Evolutionary conservation across 345 rosid genomes (phyloP), one percentile per base, ranked within the genome.

Genomic region (Aegle marmelos): DNA sequence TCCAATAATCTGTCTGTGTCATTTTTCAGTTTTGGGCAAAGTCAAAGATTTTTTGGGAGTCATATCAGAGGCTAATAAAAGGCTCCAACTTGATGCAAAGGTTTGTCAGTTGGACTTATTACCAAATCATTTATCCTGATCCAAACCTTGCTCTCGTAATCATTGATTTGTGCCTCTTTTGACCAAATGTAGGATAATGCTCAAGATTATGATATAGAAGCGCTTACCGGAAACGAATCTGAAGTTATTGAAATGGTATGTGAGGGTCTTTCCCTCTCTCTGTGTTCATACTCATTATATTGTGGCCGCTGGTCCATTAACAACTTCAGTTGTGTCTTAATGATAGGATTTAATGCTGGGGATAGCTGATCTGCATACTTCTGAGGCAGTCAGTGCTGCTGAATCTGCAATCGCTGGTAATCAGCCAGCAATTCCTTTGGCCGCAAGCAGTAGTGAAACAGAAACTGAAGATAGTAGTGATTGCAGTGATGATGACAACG

Each of bases 331-430:
- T 73, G 45, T 57, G 66, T 69, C 37, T 53, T 33, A 9, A 71
- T 76, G 25, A 74, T 86, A 92, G 97, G 93, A 96, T 81, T 85
- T 96, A 87, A 92, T 89, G 98, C 85, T 94, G 4, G 97, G 98
- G 37, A 78, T 96, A 2, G 93, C 97, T 76, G 99, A 94, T 91
- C 99, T 96, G 81, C 89, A 92, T 72, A 94, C 97, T 6, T 89
- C 93, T 8, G 94, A 92, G 85, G 97, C 97, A 45, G 83, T 94
- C 22, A 86, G 75, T 33, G 99, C 95, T 11, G 98, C 95, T 80
- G 98, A 93, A 86, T 86, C 97, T n/a, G 93, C 93, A 30, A 79
- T 89, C 16, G 78, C 82, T 0, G 85, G 88, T 73, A 62, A 80
- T 79, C 87, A 83, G 41, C 86, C 83, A 4, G 70, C 28, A 24